Base-by-base conservation (phyloP, 2,329 filamentous ascomycete species). In the Alternaria triticina region DNA sequence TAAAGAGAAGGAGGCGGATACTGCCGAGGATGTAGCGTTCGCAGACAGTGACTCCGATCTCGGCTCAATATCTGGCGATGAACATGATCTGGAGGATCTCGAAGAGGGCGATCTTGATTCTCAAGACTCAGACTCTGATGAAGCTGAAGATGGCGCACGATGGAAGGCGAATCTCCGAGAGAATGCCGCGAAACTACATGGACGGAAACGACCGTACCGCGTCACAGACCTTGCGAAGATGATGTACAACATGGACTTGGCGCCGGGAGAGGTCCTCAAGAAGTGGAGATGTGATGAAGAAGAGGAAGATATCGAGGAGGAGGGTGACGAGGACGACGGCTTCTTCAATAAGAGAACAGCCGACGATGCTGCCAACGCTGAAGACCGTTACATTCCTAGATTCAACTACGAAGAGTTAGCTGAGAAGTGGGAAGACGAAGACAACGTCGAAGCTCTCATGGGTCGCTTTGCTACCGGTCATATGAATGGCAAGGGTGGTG, bases 11-110 rank as follows among this genome's bases (percentile, higher is more conserved):
- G 74, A 75, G 5, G 45, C 52, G 12, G 62, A 73, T 54, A 54
- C 64, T 8, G 65, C 89, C 23, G 92, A 89, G 28, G 93, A 97
- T 58, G 74, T 98, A 61, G 93, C 90, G 1, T 99, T 97, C 82
- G 96, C 96, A 13, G 96, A 99, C 75, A 97, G 93, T 74, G 96
- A 99, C 79, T 99, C 96, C 0, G 96, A 99, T 77, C 86, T 99
- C 5, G 96, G 96, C 7, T 97, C 95, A 4, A 81, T 97, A 67
- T 97, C 93, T 9, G 85, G 82, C 9, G 86, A 88, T 8, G 86
- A 78, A 28, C 68, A 57, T 3, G 74, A 78, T 44, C 51, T 72
- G 10, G 72, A 76, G 11, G 74, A 74, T 5, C 62, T 71, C 11
- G 74, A 74, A 51, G 65, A 87, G 20, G 84, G 86, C 61, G 84